phyloP scores from a whole-genome alignment of 768 basidiomycete genomes.

The Kwoniella shandongensis region DNA sequence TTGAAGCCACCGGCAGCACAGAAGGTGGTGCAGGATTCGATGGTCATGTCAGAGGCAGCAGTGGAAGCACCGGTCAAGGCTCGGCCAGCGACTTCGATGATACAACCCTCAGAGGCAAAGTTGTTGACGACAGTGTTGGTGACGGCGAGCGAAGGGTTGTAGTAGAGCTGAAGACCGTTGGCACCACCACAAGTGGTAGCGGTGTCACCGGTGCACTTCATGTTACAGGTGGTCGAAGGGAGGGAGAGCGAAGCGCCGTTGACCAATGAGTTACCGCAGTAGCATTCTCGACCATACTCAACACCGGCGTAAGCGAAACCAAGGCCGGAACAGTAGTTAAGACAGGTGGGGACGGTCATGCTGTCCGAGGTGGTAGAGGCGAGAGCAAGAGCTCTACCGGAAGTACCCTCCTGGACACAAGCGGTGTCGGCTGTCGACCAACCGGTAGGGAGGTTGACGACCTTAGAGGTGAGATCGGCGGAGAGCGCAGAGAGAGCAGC shows the following conservation, averaged over 20 bases:
- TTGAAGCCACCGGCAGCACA: constrained; percentile 33
- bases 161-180: constrained; percentile 21
- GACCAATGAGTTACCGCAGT: constrained; percentile 26
- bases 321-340: constrained; percentile 21
- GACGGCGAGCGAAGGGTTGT: constrained; percentile 12
- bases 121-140: constrained; percentile 16
- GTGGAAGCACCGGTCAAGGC: constrained; percentile 40
- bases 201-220: constrained; percentile 36
- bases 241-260: constrained; percentile 30
- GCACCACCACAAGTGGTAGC: constrained; percentile 31
- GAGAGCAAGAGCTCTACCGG: constrained; percentile 18
- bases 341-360: constrained; percentile 33
- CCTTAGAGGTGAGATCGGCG: constrained; percentile 15
- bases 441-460: constrained; percentile 13
- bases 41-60: constrained; percentile 33
- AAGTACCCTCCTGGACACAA: constrained; percentile 13
- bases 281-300: constrained; percentile 32
- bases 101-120: constrained; percentile 21
- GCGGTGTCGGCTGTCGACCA: constrained; percentile 18
- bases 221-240: constrained; percentile 25
- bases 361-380: constrained; percentile 5
- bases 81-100: constrained; percentile 38
- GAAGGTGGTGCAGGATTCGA: constrained; percentile 29
- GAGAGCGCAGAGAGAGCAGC: constrained; percentile 1
- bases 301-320: constrained; percentile 31